These are phyloP conservation scores for Beauveria medogensis DNA, from an alignment of 2,329 filamentous ascomycete species.

Conservation along the genomic window DNA sequence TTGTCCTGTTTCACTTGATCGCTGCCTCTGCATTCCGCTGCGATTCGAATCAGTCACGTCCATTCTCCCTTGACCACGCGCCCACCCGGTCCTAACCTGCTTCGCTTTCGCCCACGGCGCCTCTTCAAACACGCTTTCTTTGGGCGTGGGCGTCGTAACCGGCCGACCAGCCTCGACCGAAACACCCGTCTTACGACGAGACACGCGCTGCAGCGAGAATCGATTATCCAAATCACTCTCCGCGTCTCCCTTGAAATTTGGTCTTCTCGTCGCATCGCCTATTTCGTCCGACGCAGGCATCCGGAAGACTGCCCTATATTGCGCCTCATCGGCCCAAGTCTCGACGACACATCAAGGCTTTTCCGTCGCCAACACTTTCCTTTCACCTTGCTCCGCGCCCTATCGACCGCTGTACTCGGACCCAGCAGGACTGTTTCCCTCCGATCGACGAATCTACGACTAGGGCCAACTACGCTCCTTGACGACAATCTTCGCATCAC, in stretches of 20 bases:
- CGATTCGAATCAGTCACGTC: conserved; percentile 13
- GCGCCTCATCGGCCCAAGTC: conserved; percentile 9
- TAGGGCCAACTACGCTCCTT: neutral
- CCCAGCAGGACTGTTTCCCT: conserved; percentile 10
- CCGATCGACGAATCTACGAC: conserved; percentile 6
- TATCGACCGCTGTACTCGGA: conserved; percentile 14
- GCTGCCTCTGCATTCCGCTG: conserved; percentile 18
- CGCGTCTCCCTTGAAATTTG: neutral
- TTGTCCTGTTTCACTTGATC: conserved; percentile 16
- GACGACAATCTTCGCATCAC: neutral
- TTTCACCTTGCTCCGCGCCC: conserved; percentile 15
- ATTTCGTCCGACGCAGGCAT: neutral
- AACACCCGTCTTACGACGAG: neutral
- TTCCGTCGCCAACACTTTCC: conserved; percentile 11
- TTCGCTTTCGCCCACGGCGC: neutral
- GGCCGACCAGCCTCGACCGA: neutral
- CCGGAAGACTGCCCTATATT: neutral
- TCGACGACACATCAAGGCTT: conserved; percentile 4
- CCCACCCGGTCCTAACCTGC: neutral
- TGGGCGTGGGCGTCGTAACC: neutral
- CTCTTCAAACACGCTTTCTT: neutral
- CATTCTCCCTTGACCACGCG: conserved; percentile 12
- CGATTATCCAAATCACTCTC: neutral
- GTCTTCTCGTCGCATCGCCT: neutral
- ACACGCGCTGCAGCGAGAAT: neutral